Conservation (phyloP, 371 early-diverging fungal genomes). For the Mortierella sp. region DNA sequence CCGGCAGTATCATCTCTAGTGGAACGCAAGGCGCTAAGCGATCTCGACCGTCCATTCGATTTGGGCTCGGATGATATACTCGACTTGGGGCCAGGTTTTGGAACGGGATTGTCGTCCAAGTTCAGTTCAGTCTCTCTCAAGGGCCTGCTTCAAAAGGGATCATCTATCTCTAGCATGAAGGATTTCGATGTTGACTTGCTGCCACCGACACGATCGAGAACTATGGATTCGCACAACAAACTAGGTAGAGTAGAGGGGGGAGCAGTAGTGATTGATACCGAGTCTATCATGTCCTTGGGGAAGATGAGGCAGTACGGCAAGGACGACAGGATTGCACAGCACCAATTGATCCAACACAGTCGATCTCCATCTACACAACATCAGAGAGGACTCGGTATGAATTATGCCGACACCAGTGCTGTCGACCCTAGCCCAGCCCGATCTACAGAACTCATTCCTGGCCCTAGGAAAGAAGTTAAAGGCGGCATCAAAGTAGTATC, state of each 20-base stretch:
- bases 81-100: constrained; percentile 11
- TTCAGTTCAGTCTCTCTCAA: constrained; percentile 23
- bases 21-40: constrained; percentile 21
- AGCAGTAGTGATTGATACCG: constrained; percentile 15
- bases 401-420: background rate
- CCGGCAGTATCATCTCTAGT: background rate
- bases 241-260: constrained; percentile 12
- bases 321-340: constrained; percentile 16
- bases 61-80: constrained; percentile 4
- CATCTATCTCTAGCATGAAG: constrained; percentile 9
- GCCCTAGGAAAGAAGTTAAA: background rate
- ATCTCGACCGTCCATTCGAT: constrained; percentile 15
- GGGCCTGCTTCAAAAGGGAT: constrained; percentile 2
- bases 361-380: background rate
- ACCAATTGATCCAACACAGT: background rate
- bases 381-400: background rate
- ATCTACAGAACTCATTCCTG: background rate
- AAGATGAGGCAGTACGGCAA: constrained; percentile 21
- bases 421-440: background rate
- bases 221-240: background rate
- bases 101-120: constrained; percentile 7
- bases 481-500: background rate
- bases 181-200: background rate
- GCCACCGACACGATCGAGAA: background rate
- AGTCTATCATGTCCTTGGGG: constrained; percentile 11